Conservation (phyloP, 2,329 filamentous ascomycete species). For the Cladosporium sp. region DNA sequence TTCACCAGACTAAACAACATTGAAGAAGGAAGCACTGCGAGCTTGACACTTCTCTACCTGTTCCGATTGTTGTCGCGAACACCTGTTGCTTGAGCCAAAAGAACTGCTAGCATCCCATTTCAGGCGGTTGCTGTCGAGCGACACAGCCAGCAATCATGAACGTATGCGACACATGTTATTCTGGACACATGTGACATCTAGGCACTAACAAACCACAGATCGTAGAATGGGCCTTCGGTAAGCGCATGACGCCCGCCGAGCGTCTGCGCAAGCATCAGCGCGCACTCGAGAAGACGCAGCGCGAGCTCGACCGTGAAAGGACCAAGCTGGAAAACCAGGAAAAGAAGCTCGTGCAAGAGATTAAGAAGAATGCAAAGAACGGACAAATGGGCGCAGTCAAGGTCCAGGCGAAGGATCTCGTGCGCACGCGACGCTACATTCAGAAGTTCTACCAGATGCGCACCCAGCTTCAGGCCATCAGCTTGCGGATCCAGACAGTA, state of each 20-base stretch:
- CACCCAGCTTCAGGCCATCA: conserved; percentile 94
- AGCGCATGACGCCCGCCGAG: conserved; percentile 96
- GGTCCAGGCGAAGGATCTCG: conserved; percentile 96
- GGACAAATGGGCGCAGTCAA: conserved; percentile 98
- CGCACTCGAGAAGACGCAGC: conserved; percentile 94
- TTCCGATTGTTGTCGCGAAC: background rate
- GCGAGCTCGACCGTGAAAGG: conserved; percentile 91
- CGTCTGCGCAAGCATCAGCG: conserved; percentile 91
- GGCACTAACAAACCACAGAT: conserved; percentile 58
- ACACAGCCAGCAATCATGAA: conserved; percentile 52
- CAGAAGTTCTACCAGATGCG: conserved; percentile 99
- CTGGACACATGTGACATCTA: background rate
- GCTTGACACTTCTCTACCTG: background rate
- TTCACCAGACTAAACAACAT: conserved; percentile 1
- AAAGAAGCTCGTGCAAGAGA: conserved; percentile 92
- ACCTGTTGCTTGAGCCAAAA: background rate
- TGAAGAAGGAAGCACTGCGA: background rate
- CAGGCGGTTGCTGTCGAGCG: conserved; percentile 10
- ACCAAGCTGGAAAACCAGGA: conserved; percentile 98
- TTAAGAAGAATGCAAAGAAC: conserved; percentile 98
- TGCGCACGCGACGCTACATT: conserved; percentile 82
- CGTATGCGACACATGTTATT: conserved; percentile 43
- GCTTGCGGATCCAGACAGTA: conserved; percentile 92
- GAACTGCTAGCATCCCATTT: background rate
- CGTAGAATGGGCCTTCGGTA: conserved; percentile 98